These are phyloP conservation scores for Tephrocybe sp. DNA, from an alignment of 768 basidiomycete species.

Conservation along the genomic window DNA sequence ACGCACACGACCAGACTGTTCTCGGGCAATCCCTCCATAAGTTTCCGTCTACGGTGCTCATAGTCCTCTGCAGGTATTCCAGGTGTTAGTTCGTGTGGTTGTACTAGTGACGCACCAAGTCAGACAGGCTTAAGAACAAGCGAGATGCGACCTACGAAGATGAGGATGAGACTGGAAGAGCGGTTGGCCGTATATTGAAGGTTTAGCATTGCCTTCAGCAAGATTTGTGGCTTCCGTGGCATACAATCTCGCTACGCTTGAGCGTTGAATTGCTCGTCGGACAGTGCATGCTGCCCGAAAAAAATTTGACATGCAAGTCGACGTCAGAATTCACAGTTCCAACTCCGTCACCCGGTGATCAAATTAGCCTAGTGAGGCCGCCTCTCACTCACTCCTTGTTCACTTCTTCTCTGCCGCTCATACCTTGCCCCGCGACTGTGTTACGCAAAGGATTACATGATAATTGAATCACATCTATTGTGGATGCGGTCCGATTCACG, in stretches of 20 bases:
- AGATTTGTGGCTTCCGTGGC: constrained; percentile 19
- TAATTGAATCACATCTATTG: too few relatives aligned
- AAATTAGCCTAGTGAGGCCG: too few relatives aligned
- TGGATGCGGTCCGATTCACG: too few relatives aligned
- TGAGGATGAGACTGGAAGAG: constrained; percentile 78
- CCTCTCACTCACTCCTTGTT: too few relatives aligned
- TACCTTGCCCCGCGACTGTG: too few relatives aligned
- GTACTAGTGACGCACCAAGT: constrained; percentile 36
- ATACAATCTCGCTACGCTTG: constrained; percentile 12
- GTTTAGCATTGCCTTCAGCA: constrained; percentile 50
- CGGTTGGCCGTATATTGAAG: constrained; percentile 80
- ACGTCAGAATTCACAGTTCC: too few relatives aligned
- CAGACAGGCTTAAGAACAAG: neutral
- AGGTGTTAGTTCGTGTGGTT: constrained; percentile 70
- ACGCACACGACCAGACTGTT: constrained; percentile 73
- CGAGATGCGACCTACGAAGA: constrained; percentile 45
- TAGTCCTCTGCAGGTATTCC: constrained; percentile 81
- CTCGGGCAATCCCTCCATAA: constrained; percentile 76
- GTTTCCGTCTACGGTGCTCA: constrained; percentile 57
- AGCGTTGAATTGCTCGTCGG: constrained; percentile 14
- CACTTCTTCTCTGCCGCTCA: too few relatives aligned
- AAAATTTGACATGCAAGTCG: constrained; percentile 16
- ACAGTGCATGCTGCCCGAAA: constrained; percentile 11
- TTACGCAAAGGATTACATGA: too few relatives aligned
- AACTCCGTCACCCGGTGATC: too few relatives aligned